Evolutionary conservation across 2,329 filamentous ascomycete species (phyloP), one percentile per base, ranked within the genome.

Genomic region (Fusarium liriodendri): DNA sequence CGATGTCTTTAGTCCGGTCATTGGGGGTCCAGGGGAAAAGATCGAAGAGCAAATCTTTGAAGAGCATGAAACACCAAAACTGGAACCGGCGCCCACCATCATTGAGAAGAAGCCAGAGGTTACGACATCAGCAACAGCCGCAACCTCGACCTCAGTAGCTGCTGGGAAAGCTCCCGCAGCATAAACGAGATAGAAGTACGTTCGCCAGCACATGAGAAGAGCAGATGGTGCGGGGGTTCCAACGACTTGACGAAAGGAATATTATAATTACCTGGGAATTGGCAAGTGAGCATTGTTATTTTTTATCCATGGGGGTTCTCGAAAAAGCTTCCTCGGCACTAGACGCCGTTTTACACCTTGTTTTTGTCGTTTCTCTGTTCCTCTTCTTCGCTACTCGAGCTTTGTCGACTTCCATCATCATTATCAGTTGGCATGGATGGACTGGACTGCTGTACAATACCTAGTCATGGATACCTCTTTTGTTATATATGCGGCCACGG

Each of bases 1-100:
- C 8, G 90, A 92, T 9, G 83, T 84, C 4, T 92, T 92, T 73
- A 86, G 83, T 29, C 89, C 89, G 0, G 83, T 90, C 20, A 78
- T 85, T 50, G 79, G 80, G 3, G 79, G 84, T 0, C 84, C 85
- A 0, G 85, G 85, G 0, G 85, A 87, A 72, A 82, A 77, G 54
- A 82, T 85, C 20, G 84, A 87, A 62, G 86, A 87, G 70, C 85
- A 86, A 57, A 85, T 87, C 45, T 83, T 85, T 65, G 85, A 86
- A 69, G 84, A 85, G 27, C 81, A 82, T 14, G 82, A 81, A 66
- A 63, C 73, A 13, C 75, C 76, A 6, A 68, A 62, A 33, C 29
- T 69, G 20, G 70, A 73, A 42, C 66, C 69, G 38, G 67, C 75
- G 27, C 73, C 77, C 11, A 68, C 61, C 8, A 66, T 76, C 32